Percentiles rank a stretch among this genome's conserved stretches.
phyloP scores from a whole-genome alignment of 2,329 filamentous ascomycete genomes.

The Zasmidium angulare region DNA sequence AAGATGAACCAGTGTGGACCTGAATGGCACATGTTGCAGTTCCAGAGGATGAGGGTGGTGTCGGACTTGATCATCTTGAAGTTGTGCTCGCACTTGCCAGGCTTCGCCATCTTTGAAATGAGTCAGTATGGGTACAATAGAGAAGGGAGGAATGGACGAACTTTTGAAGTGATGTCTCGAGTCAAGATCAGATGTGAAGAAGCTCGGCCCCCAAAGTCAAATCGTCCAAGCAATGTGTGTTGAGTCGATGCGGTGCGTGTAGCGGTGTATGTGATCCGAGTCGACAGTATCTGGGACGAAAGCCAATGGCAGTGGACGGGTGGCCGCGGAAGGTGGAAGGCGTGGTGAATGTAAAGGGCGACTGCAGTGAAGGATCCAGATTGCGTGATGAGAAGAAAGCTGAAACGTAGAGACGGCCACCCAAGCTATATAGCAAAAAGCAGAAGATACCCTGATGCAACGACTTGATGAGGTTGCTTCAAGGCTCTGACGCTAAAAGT shows the following conservation, averaged over 20 bases:
- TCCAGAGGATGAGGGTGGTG: conserved; percentile 52
- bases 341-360: not conserved
- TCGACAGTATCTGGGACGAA: not conserved
- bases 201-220: not conserved
- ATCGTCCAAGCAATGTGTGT: not conserved
- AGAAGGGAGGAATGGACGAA: not conserved
- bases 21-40: conserved; percentile 53
- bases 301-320: conserved; percentile 11
- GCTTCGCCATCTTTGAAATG: conserved; percentile 44
- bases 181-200: not conserved
- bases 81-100: conserved; percentile 48
- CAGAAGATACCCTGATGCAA: conserved; percentile 15
- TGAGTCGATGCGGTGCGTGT: not conserved
- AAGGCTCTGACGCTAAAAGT: conserved; percentile 17
- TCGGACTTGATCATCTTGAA: conserved; percentile 55
- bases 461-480: conserved; percentile 22
- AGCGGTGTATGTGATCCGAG: not conserved
- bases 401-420: conserved; percentile 24
- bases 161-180: conserved; percentile 2
- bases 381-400: conserved; percentile 20
- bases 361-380: conserved; percentile 9
- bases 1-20: conserved; percentile 53
- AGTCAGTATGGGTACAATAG: not conserved
- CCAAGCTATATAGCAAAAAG: conserved; percentile 25
- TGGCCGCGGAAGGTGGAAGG: not conserved